Conservation (phyloP, 2,329 filamentous ascomycete species). For the Neurospora crassa region DNA sequence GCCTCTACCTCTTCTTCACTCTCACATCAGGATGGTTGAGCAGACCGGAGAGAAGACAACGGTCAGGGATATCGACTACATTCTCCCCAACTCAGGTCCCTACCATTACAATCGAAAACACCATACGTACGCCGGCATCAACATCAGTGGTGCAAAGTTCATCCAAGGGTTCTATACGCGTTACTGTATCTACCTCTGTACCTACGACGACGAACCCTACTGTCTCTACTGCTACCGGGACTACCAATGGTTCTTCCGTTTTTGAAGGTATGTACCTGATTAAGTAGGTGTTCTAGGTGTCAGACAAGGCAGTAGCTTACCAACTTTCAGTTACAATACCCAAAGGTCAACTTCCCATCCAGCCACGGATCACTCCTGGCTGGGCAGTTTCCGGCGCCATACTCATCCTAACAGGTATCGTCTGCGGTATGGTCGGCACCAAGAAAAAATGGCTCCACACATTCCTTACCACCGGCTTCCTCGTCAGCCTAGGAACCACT, state of each 20-base stretch:
- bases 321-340: conserved; percentile 32
- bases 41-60: conserved; percentile 6
- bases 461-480: conserved; percentile 69
- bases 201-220: neutral
- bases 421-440: conserved; percentile 69
- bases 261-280: conserved; percentile 19
- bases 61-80: conserved; percentile 3
- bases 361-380: conserved; percentile 68
- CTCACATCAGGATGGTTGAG: conserved; percentile 3
- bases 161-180: neutral
- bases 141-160: neutral
- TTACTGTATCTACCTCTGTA: neutral
- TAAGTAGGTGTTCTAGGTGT: too few relatives aligned
- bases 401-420: conserved; percentile 60
- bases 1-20: conserved; percentile 10
- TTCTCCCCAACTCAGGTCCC: conserved; percentile 2
- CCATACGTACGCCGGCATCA: neutral
- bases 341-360: conserved; percentile 54
- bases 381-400: conserved; percentile 71
- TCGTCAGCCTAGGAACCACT: conserved; percentile 62
- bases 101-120: neutral
- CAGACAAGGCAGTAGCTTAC: neutral
- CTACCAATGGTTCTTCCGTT: conserved; percentile 6
- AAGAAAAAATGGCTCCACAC: conserved; percentile 72
- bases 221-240: neutral